These are phyloP conservation scores for Gardenia jasminoides DNA, from an alignment of 257 asterid species.

Conservation along the genomic window DNA sequence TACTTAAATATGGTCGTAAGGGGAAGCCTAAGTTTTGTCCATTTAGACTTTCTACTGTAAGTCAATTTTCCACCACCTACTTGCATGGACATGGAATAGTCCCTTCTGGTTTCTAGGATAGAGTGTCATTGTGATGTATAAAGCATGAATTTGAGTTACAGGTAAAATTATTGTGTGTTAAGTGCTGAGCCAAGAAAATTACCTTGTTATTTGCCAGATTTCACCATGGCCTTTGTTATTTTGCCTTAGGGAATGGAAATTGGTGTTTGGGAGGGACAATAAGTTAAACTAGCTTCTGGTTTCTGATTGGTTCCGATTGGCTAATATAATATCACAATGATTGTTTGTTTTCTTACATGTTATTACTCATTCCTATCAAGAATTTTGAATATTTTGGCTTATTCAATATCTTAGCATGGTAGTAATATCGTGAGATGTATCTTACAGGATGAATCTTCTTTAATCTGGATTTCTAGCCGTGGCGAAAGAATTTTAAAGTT, in stretches of 20 bases:
- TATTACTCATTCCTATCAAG: neutral
- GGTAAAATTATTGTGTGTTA: no score
- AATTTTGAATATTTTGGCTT: neutral
- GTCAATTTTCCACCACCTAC: constrained; percentile 23
- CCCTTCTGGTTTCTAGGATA: neutral
- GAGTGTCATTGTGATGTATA: constrained; percentile 3
- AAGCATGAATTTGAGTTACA: neutral
- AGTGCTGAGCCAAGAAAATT: neutral
- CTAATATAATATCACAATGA: neutral
- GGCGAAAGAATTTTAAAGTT: constrained; percentile 85
- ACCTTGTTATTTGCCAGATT: neutral
- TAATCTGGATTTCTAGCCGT: constrained; percentile 78
- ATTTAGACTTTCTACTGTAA: constrained; percentile 78
- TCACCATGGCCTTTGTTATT: neutral
- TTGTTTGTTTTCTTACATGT: neutral
- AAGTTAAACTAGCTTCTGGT: neutral
- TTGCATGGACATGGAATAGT: neutral
- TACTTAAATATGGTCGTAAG: constrained; percentile 88
- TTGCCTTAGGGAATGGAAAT: neutral
- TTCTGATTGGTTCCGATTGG: neutral
- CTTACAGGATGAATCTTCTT: constrained; percentile 70
- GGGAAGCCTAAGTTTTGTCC: constrained; percentile 92
- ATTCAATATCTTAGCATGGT: constrained; percentile 17
- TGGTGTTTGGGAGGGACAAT: neutral
- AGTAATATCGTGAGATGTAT: constrained; percentile 14